phyloP scores from a whole-genome alignment of 768 basidiomycete genomes.

The Serpula lacrymans region DNA sequence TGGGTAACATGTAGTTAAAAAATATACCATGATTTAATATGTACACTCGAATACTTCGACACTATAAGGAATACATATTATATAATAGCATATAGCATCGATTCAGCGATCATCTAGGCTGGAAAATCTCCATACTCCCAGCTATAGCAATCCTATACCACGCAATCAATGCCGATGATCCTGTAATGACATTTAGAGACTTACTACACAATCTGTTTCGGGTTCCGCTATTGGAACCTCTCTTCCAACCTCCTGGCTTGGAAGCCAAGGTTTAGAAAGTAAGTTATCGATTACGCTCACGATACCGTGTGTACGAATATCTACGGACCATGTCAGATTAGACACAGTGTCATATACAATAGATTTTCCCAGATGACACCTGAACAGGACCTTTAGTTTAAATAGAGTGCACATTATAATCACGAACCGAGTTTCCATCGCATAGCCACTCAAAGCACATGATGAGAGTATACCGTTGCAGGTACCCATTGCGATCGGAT shows the following conservation, averaged over 20 bases:
- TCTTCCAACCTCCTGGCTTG: slow-evolving; percentile 55
- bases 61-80: no score
- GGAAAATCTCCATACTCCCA: slow-evolving; percentile 64
- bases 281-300: slow-evolving; percentile 74
- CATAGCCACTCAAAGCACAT: slow-evolving; percentile 87
- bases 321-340: slow-evolving; percentile 80
- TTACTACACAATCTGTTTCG: slow-evolving; percentile 71
- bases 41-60: no score
- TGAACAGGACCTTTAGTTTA: slow-evolving; percentile 20
- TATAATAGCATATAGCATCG: no score
- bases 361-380: slow-evolving; percentile 82
- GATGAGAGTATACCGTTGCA: slow-evolving; percentile 79
- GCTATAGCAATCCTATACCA: slow-evolving; percentile 58
- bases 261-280: slow-evolving; percentile 67
- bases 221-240: slow-evolving; percentile 54
- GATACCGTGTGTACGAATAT: slow-evolving; percentile 79
- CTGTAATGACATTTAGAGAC: slow-evolving; percentile 21
- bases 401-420: neutral
- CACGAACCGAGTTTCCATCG: slow-evolving; percentile 72
- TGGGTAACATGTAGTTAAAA: no score
- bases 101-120: neutral
- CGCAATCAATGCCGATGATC: neutral
- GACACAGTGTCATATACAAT: slow-evolving; percentile 93
- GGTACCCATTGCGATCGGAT: slow-evolving; percentile 89
- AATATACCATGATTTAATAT: no score